Percentiles rank a stretch among this genome's conserved stretches.
These are phyloP conservation scores for Exophiala alcalophila DNA, from an alignment of 2,329 filamentous ascomycete species.

Conservation along the genomic window DNA sequence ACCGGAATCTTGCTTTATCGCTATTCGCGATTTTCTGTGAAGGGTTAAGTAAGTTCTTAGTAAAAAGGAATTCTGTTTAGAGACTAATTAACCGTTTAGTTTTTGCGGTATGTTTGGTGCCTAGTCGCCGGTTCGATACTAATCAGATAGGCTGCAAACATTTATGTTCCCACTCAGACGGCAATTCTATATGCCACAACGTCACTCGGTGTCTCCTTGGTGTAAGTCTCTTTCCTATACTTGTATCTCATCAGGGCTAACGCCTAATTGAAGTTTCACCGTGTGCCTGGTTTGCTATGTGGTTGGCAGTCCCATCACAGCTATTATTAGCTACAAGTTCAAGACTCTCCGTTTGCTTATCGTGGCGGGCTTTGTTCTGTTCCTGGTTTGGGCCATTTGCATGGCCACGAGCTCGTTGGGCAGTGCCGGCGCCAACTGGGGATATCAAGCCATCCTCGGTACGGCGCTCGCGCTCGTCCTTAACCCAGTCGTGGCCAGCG, in stretches of 20 bases:
- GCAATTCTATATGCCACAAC: conserved; percentile 10
- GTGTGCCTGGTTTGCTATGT: conserved; percentile 10
- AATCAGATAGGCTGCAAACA: conserved; percentile 11
- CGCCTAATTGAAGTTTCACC: conserved; percentile 1
- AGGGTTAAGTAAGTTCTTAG: conserved; percentile 9
- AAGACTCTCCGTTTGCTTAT: conserved; percentile 8
- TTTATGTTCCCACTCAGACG: conserved; percentile 14
- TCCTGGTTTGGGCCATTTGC: conserved; percentile 9
- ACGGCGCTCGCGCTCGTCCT: conserved; percentile 17
- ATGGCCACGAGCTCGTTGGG: conserved; percentile 17
- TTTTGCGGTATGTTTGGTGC: conserved; percentile 5
- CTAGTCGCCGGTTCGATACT: neutral
- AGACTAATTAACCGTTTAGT: conserved; percentile 2
- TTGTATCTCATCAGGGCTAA: neutral
- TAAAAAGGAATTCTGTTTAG: neutral
- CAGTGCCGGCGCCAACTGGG: conserved; percentile 17
- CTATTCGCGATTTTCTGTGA: conserved; percentile 8
- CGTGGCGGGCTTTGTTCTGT: conserved; percentile 9
- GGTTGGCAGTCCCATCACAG: conserved; percentile 7
- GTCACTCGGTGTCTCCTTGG: conserved; percentile 5
- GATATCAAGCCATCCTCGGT: conserved; percentile 21
- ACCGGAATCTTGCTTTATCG: conserved; percentile 9
- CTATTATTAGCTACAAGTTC: conserved; percentile 10
- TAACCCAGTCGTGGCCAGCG: conserved; percentile 14
- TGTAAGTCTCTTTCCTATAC: conserved; percentile 3